phyloP scores from a whole-genome alignment of 352 stramenopile genomes.

The Pythium vanterpoolii region DNA sequence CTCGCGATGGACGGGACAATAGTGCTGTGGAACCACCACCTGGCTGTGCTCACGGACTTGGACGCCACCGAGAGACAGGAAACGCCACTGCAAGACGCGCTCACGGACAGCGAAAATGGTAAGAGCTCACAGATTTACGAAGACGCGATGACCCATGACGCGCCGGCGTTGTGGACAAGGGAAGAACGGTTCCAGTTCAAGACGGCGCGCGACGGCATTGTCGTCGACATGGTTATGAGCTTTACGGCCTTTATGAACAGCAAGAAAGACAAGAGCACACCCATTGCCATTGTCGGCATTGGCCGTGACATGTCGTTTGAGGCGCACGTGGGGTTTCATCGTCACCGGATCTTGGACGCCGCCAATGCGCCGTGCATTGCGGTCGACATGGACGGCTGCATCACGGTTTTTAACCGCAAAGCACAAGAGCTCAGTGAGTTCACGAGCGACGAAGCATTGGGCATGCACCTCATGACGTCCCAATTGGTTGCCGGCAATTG shows the following conservation, averaged over 20 bases:
- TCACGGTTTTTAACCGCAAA: conserved; percentile 91
- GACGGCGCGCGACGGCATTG: conserved; percentile 33
- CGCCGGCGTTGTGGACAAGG: conserved; percentile 22
- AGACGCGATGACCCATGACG: conserved; percentile 7
- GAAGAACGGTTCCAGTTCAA: conserved; percentile 50
- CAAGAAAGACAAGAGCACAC: neutral
- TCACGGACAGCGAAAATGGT: conserved; percentile 22
- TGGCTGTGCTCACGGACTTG: conserved; percentile 26
- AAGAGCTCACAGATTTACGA: neutral
- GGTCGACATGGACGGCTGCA: conserved; percentile 47
- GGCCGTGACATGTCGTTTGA: conserved; percentile 64
- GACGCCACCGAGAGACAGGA: conserved; percentile 29
- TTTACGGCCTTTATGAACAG: conserved; percentile 47
- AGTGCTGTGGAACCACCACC: conserved; percentile 67
- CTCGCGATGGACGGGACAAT: conserved; percentile 39
- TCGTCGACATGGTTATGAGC: conserved; percentile 56
- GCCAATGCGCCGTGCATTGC: conserved; percentile 81
- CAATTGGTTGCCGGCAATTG: conserved; percentile 76
- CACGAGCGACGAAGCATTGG: conserved; percentile 84
- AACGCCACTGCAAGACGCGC: conserved; percentile 34
- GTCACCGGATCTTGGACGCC: conserved; percentile 67
- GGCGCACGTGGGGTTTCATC: conserved; percentile 66
- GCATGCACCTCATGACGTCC: conserved; percentile 67
- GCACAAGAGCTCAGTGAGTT: conserved; percentile 87
- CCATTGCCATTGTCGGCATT: conserved; percentile 56